phyloP scores from a whole-genome alignment of 495 filamentous ascomycete genomes.

The Podospora anserina region DNA sequence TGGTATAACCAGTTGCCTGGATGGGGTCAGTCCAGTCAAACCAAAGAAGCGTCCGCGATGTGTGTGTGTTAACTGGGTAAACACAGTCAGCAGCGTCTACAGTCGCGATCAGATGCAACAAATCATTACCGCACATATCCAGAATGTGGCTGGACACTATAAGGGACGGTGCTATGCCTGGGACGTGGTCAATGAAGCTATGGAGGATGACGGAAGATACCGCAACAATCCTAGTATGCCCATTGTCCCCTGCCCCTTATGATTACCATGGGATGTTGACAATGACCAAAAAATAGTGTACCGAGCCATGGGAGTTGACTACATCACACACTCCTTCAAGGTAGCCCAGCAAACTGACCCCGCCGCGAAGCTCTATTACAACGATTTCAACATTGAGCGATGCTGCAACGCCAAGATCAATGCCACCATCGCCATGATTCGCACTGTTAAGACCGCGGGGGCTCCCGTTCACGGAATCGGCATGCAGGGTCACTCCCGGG shows the following conservation, averaged over 20 bases:
- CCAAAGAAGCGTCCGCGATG: background rate
- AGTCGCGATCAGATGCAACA: constrained; percentile 17
- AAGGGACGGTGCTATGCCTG: constrained; percentile 44
- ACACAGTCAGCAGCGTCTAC: constrained; percentile 17
- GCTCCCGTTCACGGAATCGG: constrained; percentile 56
- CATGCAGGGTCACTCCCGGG: constrained; percentile 54
- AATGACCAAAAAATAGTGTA: constrained; percentile 27
- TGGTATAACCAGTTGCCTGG: constrained; percentile 57
- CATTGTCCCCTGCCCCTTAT: no score
- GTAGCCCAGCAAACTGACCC: constrained; percentile 37
- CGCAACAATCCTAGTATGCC: constrained; percentile 25
- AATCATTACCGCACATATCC: constrained; percentile 40
- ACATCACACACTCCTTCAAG: constrained; percentile 44
- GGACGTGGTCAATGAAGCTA: constrained; percentile 54
- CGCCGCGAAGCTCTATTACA: constrained; percentile 52
- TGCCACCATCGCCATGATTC: constrained; percentile 44
- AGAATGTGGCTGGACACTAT: constrained; percentile 48
- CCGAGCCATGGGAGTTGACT: constrained; percentile 41
- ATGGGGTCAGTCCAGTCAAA: constrained; percentile 37
- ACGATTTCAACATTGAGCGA: constrained; percentile 60
- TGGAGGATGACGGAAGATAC: constrained; percentile 46
- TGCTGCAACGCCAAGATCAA: constrained; percentile 47
- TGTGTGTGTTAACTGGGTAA: background rate
- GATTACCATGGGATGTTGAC: background rate
- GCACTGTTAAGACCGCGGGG: constrained; percentile 40